These are phyloP conservation scores for Diatrype stigma DNA, from an alignment of 2,329 filamentous ascomycete species.

Conservation along the genomic window DNA sequence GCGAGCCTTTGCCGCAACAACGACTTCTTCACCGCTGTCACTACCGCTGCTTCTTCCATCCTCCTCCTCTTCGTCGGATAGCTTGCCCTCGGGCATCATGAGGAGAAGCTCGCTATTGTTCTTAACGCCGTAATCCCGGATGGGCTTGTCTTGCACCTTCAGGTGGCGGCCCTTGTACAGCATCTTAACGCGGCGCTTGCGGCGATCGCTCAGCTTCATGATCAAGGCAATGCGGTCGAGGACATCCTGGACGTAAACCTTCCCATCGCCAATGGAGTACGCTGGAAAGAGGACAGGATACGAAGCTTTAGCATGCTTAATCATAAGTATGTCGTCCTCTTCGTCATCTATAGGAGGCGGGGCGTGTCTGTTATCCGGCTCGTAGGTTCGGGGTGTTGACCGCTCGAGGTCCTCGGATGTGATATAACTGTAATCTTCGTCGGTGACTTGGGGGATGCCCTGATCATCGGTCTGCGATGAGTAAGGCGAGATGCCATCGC, in stretches of 20 bases:
- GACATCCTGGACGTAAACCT: slow-evolving; percentile 63
- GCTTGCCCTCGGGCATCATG: slow-evolving; percentile 46
- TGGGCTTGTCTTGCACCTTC: slow-evolving; percentile 56
- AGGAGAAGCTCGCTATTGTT: slow-evolving; percentile 59
- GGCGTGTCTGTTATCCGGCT: slow-evolving; percentile 30
- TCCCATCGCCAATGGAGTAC: slow-evolving; percentile 70
- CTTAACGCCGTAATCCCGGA: slow-evolving; percentile 58
- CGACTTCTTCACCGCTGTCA: slow-evolving; percentile 40
- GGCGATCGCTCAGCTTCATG: slow-evolving; percentile 55
- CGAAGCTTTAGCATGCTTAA: slow-evolving; percentile 63
- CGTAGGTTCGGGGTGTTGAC: slow-evolving; percentile 36
- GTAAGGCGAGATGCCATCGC: slow-evolving; percentile 48
- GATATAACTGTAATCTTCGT: slow-evolving; percentile 78
- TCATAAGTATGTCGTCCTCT: slow-evolving; percentile 67
- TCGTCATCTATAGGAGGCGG: slow-evolving; percentile 26
- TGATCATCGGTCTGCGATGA: slow-evolving; percentile 38
- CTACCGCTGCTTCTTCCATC: slow-evolving; percentile 7
- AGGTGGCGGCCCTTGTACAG: slow-evolving; percentile 70
- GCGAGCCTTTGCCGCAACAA: slow-evolving; percentile 41
- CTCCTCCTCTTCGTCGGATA: slow-evolving; percentile 33
- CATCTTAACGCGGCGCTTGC: slow-evolving; percentile 56
- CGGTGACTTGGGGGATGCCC: slow-evolving; percentile 60
- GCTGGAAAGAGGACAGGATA: slow-evolving; percentile 71
- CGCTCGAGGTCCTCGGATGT: slow-evolving; percentile 67
- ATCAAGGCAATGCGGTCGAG: slow-evolving; percentile 63